Evolutionary conservation across 164 flowering plant species (phyloP).

Genomic region (Piper longum): DNA sequence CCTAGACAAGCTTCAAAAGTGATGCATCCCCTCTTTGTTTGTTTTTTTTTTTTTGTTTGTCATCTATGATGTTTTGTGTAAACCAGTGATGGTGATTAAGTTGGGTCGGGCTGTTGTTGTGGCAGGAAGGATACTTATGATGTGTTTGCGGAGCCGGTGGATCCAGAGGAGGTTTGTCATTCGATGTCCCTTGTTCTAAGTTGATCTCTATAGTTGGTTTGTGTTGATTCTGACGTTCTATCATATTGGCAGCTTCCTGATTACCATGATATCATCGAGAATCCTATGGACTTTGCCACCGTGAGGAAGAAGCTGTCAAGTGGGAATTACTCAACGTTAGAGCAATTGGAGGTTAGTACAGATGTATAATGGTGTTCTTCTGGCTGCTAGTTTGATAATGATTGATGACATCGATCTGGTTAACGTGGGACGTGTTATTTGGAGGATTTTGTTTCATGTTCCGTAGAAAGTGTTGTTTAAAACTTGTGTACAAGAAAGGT

Average conservation of each 20-base stretch:
- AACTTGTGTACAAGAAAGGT: neutral
- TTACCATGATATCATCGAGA: slow-evolving; percentile 70
- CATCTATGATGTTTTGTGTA: neutral
- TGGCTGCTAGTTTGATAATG: neutral
- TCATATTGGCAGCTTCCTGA: slow-evolving; percentile 70
- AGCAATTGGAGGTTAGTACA: slow-evolving; percentile 67
- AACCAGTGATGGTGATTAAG: neutral
- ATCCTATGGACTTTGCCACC: slow-evolving; percentile 95
- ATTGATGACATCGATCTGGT: neutral
- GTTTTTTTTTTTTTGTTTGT: neutral
- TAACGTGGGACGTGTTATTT: neutral
- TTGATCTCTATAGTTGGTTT: neutral
- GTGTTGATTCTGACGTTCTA: neutral
- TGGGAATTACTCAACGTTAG: slow-evolving; percentile 56
- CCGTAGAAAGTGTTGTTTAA: neutral
- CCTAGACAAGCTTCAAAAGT: slow-evolving; percentile 93
- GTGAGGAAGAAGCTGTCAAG: slow-evolving; percentile 71
- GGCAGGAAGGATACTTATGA: slow-evolving; percentile 93
- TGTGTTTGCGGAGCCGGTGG: slow-evolving; percentile 92
- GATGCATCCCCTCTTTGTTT: slow-evolving; percentile 7
- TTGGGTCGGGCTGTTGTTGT: slow-evolving; percentile 8
- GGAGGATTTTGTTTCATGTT: neutral
- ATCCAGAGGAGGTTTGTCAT: slow-evolving; percentile 78
- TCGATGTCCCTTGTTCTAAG: neutral
- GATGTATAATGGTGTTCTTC: neutral